A percentile compares a stretch with the other conserved stretches of the same genome.
These are phyloP conservation scores for Elongisporangium senticosum DNA, from an alignment of 352 stramenopile genomes.

Conservation along the genomic window DNA sequence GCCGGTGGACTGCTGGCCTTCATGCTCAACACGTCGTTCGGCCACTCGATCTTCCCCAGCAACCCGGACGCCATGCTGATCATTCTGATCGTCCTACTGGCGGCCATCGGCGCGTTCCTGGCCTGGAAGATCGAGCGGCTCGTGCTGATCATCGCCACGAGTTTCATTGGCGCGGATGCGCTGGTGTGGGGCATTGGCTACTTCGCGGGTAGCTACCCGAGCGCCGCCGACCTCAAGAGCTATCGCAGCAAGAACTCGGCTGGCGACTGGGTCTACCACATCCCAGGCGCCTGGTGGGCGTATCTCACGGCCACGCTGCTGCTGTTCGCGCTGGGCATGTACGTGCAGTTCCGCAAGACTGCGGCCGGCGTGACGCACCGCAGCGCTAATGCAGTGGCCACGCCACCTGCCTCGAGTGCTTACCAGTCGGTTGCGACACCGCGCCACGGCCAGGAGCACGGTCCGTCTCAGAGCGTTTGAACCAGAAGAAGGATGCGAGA, in stretches of 20 bases:
- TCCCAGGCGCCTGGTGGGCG: constrained; percentile 54
- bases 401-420: too few species aligned
- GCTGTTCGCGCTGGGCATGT: constrained; percentile 38
- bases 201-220: constrained; percentile 68
- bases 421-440: too few species aligned
- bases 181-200: constrained; percentile 61
- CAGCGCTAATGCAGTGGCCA: constrained; percentile 2
- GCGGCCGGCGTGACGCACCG: constrained; percentile 11
- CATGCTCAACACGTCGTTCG: constrained; percentile 23
- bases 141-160: constrained; percentile 51
- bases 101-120: constrained; percentile 32
- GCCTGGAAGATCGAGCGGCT: constrained; percentile 49
- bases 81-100: constrained; percentile 30
- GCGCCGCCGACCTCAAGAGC: constrained; percentile 36
- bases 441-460: too few species aligned
- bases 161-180: constrained; percentile 48
- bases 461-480: too few species aligned
- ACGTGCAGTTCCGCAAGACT: constrained; percentile 19
- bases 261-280: constrained; percentile 29
- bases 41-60: constrained; percentile 33
- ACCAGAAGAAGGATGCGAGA: too few species aligned
- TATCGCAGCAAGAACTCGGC: constrained; percentile 22
- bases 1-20: constrained; percentile 23
- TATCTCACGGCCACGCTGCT: constrained; percentile 49
- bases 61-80: constrained; percentile 39